Evolutionary conservation across 179 eudicot genomes (phyloP).

Genomic region (Camellia oleifera): DNA sequence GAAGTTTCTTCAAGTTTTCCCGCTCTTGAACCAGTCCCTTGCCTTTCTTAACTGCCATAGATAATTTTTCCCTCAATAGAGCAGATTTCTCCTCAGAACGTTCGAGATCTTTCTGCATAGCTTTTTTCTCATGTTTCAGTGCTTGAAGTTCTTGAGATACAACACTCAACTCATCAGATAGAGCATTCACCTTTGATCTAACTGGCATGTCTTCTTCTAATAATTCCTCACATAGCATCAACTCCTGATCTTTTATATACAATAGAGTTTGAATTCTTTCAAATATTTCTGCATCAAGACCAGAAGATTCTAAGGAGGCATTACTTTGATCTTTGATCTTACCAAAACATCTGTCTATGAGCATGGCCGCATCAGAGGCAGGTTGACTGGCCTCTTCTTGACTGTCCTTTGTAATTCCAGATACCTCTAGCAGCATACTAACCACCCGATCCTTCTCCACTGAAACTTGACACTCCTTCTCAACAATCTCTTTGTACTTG

Average conservation of each 20-base stretch:
- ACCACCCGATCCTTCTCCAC: conserved; percentile 59
- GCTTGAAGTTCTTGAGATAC: conserved; percentile 51
- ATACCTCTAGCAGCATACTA: conserved; percentile 53
- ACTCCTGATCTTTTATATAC: conserved; percentile 58
- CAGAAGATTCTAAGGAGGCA: conserved; percentile 36
- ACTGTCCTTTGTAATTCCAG: conserved; percentile 43
- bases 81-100: conserved; percentile 77
- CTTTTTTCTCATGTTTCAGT: conserved; percentile 58
- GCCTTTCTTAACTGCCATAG: conserved; percentile 98
- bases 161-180: conserved; percentile 40
- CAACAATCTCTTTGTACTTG: conserved; percentile 42
- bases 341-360: conserved; percentile 55
- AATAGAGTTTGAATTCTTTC: conserved; percentile 57
- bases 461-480: conserved; percentile 46
- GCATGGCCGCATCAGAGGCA: conserved; percentile 35
- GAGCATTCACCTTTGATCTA: conserved; percentile 41
- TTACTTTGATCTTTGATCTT: conserved; percentile 46
- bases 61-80: conserved; percentile 76
- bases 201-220: conserved; percentile 53
- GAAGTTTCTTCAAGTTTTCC: conserved; percentile 69
- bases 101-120: conserved; percentile 60
- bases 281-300: conserved; percentile 36
- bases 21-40: conserved; percentile 96
- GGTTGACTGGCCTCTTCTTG: conserved; percentile 21
- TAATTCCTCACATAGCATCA: conserved; percentile 50